Base-by-base conservation (phyloP, 768 basidiomycete species). In the Trametes meyenii region DNA sequence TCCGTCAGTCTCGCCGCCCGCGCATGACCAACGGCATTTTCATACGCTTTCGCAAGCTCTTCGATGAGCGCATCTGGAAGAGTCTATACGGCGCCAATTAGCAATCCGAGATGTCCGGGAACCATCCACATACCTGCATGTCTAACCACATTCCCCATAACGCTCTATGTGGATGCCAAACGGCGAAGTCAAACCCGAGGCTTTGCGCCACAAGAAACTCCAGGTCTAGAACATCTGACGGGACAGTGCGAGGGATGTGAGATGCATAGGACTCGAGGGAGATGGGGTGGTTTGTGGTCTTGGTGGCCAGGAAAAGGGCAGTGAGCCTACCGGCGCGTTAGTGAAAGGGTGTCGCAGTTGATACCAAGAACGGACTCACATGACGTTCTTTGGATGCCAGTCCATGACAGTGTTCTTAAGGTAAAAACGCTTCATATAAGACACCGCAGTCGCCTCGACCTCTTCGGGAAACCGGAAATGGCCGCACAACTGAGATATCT, bases 381-480 rank as follows among this genome's bases (percentile, higher is more conserved):
- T 99, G 69, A 99, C 93, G 70, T 93, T 95, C 76, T 96, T 96
- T 0, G 97, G 97, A 77, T 98, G 97, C 89, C 94, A 98, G 72
- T 98, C 97, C 95, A 98, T 98, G 55, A 95, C 94, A 2, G 96
- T 98, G 71, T 98, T 98, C 76, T 90, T 90, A 57, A 98, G 82
- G 72, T 98, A 99, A 75, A 99, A 99, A 4, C 97, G 83, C 73
- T 98, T 98, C 67, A 99, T 78, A 74, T 97, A 99, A 58, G 84
- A 87, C 59, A 92, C 83, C 0, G 95, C 94, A 3, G 96, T 98
- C 0, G 94, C 92, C 73, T 96, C 92, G 7, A 98, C 94, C 69
- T 94, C 88, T 67, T 96, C 93, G 0, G 93, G 90, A 71, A 96
- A 92, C 48, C 87, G 85, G 70, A 97, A 96, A 65, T 86, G 85